Percentiles rank a stretch among this genome's conserved stretches.
These are phyloP conservation scores for Mycena maculata DNA, from an alignment of 768 basidiomycete species.

Conservation along the genomic window DNA sequence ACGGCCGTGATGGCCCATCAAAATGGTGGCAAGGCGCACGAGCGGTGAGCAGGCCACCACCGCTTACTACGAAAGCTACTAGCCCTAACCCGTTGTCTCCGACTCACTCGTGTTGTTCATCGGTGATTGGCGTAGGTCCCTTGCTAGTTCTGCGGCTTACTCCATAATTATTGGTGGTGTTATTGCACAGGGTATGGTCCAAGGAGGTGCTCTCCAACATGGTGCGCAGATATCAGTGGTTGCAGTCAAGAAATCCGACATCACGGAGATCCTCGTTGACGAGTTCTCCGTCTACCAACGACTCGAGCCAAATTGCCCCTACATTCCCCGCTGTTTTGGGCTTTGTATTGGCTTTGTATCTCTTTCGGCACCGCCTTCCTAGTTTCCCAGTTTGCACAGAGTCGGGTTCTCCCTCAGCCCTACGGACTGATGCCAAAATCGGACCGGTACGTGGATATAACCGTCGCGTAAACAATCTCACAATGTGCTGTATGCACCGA, in stretches of 20 bases:
- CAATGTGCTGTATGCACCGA: not conserved
- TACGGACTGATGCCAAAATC: not conserved
- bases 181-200: not conserved
- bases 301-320: not conserved
- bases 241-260: not conserved
- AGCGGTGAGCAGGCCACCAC: no score
- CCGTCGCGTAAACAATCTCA: not conserved
- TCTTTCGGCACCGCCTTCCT: constrained; percentile 1
- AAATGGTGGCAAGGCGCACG: no score
- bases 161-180: not conserved
- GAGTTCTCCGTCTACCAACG: not conserved
- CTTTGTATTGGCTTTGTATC: no score
- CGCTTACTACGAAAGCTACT: no score
- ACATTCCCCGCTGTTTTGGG: constrained; percentile 16
- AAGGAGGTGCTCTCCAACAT: not conserved
- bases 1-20: no score
- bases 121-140: not conserved
- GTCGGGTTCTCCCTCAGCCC: not conserved
- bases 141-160: not conserved
- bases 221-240: not conserved
- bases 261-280: not conserved
- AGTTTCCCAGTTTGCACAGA: not conserved
- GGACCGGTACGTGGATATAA: constrained; percentile 3
- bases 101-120: not conserved
- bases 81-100: no score